Base-by-base conservation (phyloP, 2,329 filamentous ascomycete species). In the Aspergillus bombycis region DNA sequence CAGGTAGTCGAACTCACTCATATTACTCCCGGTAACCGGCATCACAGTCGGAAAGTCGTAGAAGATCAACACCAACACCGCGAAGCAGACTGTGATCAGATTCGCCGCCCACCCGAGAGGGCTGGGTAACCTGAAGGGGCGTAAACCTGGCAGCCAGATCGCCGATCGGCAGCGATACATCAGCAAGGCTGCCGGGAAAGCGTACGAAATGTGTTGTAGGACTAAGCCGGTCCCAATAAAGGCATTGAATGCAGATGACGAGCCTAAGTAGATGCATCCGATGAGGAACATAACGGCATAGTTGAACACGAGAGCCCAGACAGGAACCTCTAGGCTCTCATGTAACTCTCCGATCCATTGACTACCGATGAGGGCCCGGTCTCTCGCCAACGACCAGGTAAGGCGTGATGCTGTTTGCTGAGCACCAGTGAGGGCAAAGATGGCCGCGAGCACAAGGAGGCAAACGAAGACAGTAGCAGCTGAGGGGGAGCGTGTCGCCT, bases 41-140 rank as follows among this genome's bases (percentile, higher is more conserved):
- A 70, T 60, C n/a, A 57, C 58, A 9, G 71, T 64, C 4, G 75
- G 75, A 34, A 78, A 75, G 57, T 67, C 59, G 62, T 74, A 78
- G 59, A 76, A 77, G 8, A 76, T 41, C 7, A 75, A 61, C 16
- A 67, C 67, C 21, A 76, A 41, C 5, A 72, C 30, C 1, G 68
- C 66, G 16, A 72, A 73, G 1, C 55, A 53, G 1, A 77, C 65
- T 2, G 72, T 75, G 0, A 65, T 61, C 2, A 71, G 10, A 59
- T 77, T 77, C 3, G 64, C 67, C 0, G 66, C 54, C 71, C 70
- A 76, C 1, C 74, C 75, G n/a, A 76, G 4, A 16, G 72, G 2
- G 1, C 52, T 36, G 4, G 67, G 67, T 19, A 74, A 23, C 9
- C 62, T 62, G 58, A 74, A 71, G 2, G 58, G 16, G n/a, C 56